phyloP scores from a whole-genome alignment of 345 rosid species.

The Combretum micranthum region DNA sequence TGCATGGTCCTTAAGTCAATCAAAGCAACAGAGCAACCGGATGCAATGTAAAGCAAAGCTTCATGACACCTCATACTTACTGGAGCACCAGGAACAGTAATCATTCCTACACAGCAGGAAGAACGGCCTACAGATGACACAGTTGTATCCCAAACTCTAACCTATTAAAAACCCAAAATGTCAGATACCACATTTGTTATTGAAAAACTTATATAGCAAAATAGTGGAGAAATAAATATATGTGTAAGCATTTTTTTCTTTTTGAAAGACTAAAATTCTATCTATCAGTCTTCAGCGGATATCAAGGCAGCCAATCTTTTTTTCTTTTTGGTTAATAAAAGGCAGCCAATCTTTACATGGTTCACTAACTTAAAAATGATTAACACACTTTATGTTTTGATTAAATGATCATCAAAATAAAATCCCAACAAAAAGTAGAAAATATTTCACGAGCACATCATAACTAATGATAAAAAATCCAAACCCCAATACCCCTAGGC shows the following conservation, averaged over 20 bases:
- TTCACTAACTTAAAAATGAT: too few species aligned
- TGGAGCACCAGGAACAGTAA: slow-evolving; percentile 39
- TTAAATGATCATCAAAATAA: too few species aligned
- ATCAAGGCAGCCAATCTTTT: too few species aligned
- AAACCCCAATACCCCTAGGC: too few species aligned
- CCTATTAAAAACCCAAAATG: slow-evolving; percentile 24
- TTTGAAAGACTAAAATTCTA: too few species aligned
- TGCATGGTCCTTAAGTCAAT: slow-evolving; percentile 67
- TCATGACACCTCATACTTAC: slow-evolving; percentile 53
- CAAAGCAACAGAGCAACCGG: slow-evolving; percentile 43
- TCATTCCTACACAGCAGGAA: slow-evolving; percentile 64
- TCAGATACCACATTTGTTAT: neutral
- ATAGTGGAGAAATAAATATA: neutral
- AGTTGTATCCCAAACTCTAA: slow-evolving; percentile 61
- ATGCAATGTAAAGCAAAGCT: slow-evolving; percentile 54
- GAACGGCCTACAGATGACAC: slow-evolving; percentile 44
- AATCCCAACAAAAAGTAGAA: too few species aligned
- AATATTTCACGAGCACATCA: too few species aligned
- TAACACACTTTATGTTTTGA: too few species aligned
- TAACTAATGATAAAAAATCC: too few species aligned
- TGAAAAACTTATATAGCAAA: neutral
- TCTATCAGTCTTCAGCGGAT: too few species aligned
- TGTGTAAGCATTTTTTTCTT: neutral
- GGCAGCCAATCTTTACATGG: too few species aligned
- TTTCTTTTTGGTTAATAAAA: too few species aligned